These are phyloP conservation scores for Penicillium coffeae DNA, from an alignment of 495 filamentous ascomycete genomes.

Conservation along the genomic window DNA sequence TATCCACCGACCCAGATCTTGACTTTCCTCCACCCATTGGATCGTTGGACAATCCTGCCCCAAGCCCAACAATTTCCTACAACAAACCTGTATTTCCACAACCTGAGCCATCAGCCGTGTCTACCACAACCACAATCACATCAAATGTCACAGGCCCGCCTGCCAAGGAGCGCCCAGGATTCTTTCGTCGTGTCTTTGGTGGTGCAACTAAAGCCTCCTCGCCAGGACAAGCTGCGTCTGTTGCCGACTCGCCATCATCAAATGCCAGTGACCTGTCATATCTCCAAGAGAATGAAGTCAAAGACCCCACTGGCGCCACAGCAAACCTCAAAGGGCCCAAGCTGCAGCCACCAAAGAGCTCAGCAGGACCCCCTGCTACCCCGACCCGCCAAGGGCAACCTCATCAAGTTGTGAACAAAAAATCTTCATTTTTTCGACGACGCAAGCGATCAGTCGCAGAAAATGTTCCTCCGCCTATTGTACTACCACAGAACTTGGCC, in stretches of 20 bases:
- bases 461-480: conserved; percentile 46
- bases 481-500: conserved; percentile 36
- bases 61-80: conserved; percentile 51
- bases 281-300: conserved; percentile 26
- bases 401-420: conserved; percentile 73
- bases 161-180: conserved; percentile 71
- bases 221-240: conserved; percentile 3
- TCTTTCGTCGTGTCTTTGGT: conserved; percentile 89
- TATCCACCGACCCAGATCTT: conserved; percentile 25
- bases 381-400: conserved; percentile 33
- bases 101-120: conserved; percentile 22
- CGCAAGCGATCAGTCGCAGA: conserved; percentile 81
- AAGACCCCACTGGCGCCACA: conserved; percentile 18
- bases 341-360: conserved; percentile 23
- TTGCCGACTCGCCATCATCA: conserved; percentile 15
- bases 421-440: conserved; percentile 88
- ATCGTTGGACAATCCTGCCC: conserved; percentile 42
- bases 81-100: conserved; percentile 43
- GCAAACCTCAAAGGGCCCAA: conserved; percentile 19
- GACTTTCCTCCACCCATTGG: conserved; percentile 29
- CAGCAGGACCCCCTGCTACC: conserved; percentile 26
- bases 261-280: conserved; percentile 20
- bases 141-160: conserved; percentile 4
- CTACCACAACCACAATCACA: conserved; percentile 12
- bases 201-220: conserved; percentile 48